Evolutionary conservation across 306 rosid species (phyloP).

Genomic region (Cicer chorassanicum): DNA sequence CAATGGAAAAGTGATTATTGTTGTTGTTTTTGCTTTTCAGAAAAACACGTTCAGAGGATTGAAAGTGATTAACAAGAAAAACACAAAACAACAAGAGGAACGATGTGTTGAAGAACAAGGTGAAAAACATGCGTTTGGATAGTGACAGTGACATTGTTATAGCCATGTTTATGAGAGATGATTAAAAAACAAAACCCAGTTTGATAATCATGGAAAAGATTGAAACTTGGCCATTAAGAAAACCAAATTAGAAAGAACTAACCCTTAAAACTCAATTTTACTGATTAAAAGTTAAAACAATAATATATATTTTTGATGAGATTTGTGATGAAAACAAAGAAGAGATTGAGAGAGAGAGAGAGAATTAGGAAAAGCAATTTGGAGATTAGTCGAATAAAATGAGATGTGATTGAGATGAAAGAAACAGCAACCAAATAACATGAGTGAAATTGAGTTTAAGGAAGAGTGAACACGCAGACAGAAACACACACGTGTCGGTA

Average conservation of each 20-base stretch:
- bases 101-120: slow-evolving; percentile 56
- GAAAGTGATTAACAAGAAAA: slow-evolving; percentile 41
- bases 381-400: neutral
- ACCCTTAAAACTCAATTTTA: slow-evolving; percentile 27
- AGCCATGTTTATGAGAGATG: slow-evolving; percentile 20
- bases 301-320: neutral
- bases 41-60: slow-evolving; percentile 48
- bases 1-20: neutral
- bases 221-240: slow-evolving; percentile 36
- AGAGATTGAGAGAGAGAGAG: neutral
- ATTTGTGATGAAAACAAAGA: neutral
- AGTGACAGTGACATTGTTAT: slow-evolving; percentile 15
- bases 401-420: slow-evolving; percentile 8
- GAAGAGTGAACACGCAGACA: neutral
- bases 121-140: slow-evolving; percentile 44
- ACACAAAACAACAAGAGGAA: slow-evolving; percentile 50
- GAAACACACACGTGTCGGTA: slow-evolving; percentile 35
- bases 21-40: slow-evolving; percentile 17
- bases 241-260: neutral
- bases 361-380: neutral
- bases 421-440: slow-evolving; percentile 22
- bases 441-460: slow-evolving; percentile 21
- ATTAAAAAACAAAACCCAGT: slow-evolving; percentile 37
- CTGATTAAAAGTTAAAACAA: neutral
- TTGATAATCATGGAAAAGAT: slow-evolving; percentile 32